phyloP scores from a whole-genome alignment of 345 rosid genomes.

The Boechera stricta region DNA sequence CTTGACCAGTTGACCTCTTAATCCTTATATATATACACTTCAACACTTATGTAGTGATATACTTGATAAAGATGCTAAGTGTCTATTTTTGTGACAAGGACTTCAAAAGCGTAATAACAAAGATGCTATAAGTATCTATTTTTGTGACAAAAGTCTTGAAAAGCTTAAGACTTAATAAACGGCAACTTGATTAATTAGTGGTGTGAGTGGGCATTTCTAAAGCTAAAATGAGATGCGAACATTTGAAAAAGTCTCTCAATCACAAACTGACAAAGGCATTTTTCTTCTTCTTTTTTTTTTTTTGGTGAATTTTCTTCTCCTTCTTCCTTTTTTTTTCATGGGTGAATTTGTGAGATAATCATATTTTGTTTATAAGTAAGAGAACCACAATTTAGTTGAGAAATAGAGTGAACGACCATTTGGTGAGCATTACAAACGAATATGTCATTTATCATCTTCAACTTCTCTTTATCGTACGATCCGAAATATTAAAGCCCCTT shows the following conservation, averaged over 20 bases:
- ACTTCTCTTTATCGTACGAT: not conserved
- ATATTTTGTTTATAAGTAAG: not conserved
- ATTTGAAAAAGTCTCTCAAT: not conserved
- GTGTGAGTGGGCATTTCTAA: slow-evolving; percentile 34
- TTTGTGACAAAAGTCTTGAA: slow-evolving; percentile 11
- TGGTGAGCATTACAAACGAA: not conserved
- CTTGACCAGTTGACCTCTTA: slow-evolving; percentile 6
- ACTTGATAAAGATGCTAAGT: slow-evolving; percentile 24
- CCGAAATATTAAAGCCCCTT: not conserved
- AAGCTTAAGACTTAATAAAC: not conserved
- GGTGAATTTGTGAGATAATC: not conserved
- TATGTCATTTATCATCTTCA: not conserved
- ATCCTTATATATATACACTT: slow-evolving; percentile 4
- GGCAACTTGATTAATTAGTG: slow-evolving; percentile 20
- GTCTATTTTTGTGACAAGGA: slow-evolving; percentile 14
- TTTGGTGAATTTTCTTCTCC: not conserved
- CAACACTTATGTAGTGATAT: slow-evolving; percentile 16
- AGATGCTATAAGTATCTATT: slow-evolving; percentile 33
- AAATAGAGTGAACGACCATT: not conserved
- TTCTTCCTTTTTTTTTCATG: not conserved
- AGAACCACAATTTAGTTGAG: not conserved
- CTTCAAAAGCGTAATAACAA: slow-evolving; percentile 18
- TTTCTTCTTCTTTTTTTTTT: not conserved
- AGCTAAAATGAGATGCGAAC: slow-evolving; percentile 24
- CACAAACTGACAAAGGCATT: not conserved